A percentile compares a stretch with the other conserved stretches of the same genome.
Conservation (phyloP, 2,329 filamentous ascomycete species). For the Botryotinia globosa region DNA sequence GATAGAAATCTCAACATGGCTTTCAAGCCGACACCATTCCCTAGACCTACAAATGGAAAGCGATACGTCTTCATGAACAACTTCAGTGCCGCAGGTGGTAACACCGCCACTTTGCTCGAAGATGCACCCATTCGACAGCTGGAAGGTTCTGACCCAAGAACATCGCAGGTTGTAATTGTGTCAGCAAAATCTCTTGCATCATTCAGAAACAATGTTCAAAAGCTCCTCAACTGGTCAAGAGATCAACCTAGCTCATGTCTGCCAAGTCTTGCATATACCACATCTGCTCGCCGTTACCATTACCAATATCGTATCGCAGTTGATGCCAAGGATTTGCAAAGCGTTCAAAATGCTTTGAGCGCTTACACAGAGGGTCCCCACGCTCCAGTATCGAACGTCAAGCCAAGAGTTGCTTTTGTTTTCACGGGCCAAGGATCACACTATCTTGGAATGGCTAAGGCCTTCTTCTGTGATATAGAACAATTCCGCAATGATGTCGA, state of each 20-base stretch:
- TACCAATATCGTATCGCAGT: slow-evolving; percentile 54
- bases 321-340: slow-evolving; percentile 41
- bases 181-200: slow-evolving; percentile 20
- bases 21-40: slow-evolving; percentile 24
- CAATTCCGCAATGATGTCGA: slow-evolving; percentile 32
- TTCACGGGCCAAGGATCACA: slow-evolving; percentile 48
- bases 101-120: slow-evolving; percentile 28
- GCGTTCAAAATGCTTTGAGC: slow-evolving; percentile 14
- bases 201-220: slow-evolving; percentile 20
- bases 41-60: slow-evolving; percentile 39
- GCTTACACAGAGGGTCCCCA: slow-evolving; percentile 10
- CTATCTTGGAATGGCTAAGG: slow-evolving; percentile 35
- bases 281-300: slow-evolving; percentile 51
- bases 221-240: slow-evolving; percentile 9
- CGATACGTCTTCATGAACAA: slow-evolving; percentile 48
- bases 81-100: slow-evolving; percentile 42
- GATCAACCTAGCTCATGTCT: slow-evolving; percentile 20
- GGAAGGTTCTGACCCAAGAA: slow-evolving; percentile 10
- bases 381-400: slow-evolving; percentile 18
- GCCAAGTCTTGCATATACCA: slow-evolving; percentile 26
- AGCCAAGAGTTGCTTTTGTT: slow-evolving; percentile 18
- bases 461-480: slow-evolving; percentile 41
- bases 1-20: slow-evolving; percentile 35
- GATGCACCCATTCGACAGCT: slow-evolving; percentile 24
- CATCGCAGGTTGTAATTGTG: slow-evolving; percentile 19